These are phyloP conservation scores for Plantago ovata DNA, from an alignment of 257 asterid genomes.

Conservation along the genomic window DNA sequence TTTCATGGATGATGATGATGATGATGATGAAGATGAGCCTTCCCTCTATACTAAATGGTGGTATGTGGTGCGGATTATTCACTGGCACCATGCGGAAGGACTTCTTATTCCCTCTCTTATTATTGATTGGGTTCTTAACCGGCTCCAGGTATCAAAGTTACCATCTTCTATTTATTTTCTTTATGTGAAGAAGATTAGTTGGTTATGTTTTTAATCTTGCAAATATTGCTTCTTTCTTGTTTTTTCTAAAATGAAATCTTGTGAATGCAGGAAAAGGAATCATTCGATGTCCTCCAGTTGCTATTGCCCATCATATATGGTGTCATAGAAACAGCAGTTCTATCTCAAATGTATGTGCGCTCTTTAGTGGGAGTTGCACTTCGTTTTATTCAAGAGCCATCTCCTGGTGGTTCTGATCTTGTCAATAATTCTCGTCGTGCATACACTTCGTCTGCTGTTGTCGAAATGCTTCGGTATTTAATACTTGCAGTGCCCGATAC, in stretches of 20 bases:
- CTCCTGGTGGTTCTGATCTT: slow-evolving; percentile 98
- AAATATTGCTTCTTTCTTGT: slow-evolving; percentile 24
- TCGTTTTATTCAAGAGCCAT: slow-evolving; percentile 81
- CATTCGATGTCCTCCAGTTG: slow-evolving; percentile 79
- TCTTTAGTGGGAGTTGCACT: slow-evolving; percentile 64
- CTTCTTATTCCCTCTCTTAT: slow-evolving; percentile 79
- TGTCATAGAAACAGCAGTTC: slow-evolving; percentile 76
- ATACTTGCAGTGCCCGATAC: slow-evolving; percentile 92
- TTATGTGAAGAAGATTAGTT: slow-evolving; percentile 4
- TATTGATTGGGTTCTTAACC: slow-evolving; percentile 95
- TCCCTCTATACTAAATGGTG: slow-evolving; percentile 94
- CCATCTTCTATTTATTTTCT: slow-evolving; percentile 9
- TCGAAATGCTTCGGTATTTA: slow-evolving; percentile 94
- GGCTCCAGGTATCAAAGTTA: slow-evolving; percentile 71
- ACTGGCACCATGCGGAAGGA: slow-evolving; percentile 99
- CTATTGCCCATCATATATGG: slow-evolving; percentile 91
- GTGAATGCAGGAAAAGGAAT: slow-evolving; percentile 72
- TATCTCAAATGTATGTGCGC: slow-evolving; percentile 88
- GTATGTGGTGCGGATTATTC: slow-evolving; percentile 91
- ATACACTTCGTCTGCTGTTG: slow-evolving; percentile 85
- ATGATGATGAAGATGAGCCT: slow-evolving; percentile 82
- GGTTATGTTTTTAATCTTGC: neutral
- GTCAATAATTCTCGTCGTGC: slow-evolving; percentile 93
- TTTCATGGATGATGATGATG: slow-evolving; percentile 47
- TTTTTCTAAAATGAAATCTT: slow-evolving; percentile 19